Conservation (phyloP, 1,284 basidiomycete genomes). For the Rugosomyces carneus region DNA sequence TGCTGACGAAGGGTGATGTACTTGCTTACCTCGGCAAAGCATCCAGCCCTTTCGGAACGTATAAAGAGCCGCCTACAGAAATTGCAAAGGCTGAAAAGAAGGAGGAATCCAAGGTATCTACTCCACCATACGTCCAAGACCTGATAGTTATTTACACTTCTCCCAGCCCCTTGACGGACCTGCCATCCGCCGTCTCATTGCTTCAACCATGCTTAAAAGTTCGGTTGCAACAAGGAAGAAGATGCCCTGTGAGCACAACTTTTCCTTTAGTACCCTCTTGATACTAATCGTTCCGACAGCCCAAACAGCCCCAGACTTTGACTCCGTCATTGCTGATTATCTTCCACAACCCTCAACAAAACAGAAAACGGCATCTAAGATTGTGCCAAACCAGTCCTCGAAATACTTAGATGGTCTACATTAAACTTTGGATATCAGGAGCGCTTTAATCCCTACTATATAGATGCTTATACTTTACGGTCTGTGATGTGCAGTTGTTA, state of each 20-base stretch:
- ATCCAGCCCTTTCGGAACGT: conserved; percentile 72
- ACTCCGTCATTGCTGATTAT: conserved; percentile 1
- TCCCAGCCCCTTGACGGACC: conserved; percentile 59
- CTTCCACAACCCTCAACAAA: neutral
- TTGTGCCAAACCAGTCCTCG: neutral
- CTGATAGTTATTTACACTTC: neutral
- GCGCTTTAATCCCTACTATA: neutral
- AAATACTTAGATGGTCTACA: neutral
- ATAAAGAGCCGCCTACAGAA: conserved; percentile 40
- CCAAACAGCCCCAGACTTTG: neutral
- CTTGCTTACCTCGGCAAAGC: conserved; percentile 77
- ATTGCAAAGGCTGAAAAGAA: conserved; percentile 26
- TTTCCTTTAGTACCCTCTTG: neutral
- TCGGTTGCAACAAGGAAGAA: conserved; percentile 48
- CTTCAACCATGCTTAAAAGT: conserved; percentile 59
- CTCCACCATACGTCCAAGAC: neutral
- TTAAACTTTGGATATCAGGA: neutral
- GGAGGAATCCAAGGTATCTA: conserved; percentile 31
- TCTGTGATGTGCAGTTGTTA: neutral
- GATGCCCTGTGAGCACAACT: conserved; percentile 37
- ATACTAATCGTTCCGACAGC: neutral
- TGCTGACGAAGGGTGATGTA: conserved; percentile 90
- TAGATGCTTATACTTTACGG: neutral
- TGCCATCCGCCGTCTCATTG: conserved; percentile 66
- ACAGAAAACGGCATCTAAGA: neutral